Evolutionary conservation across 306 rosid species (phyloP), one percentile per base, ranked within the genome.

Genomic region (Quillaja saponaria): DNA sequence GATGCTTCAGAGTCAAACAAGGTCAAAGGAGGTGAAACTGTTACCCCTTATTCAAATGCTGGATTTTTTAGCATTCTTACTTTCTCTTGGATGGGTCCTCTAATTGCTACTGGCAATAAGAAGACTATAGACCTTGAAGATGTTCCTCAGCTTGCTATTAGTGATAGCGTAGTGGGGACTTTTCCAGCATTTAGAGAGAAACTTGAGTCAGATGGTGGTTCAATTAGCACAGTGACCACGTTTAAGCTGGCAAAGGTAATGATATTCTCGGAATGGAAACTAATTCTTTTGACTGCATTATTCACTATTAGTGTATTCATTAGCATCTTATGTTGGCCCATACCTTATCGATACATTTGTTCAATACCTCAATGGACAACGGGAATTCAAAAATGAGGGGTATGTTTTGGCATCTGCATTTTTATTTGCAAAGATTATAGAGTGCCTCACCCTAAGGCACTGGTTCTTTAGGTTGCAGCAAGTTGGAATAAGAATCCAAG

Each of bases 271-370:
- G 78, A 58, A 0, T 67, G 81, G 86, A 78, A 71, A 54, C 83
- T 74, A 55, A 63, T 81, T 71, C 60, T 78, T 33, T 52, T 65
- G 37, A 74, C 81, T 1, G 83, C 41, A 14, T 8, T 73, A 58
- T 57, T 71, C 45, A 71, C 41, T n/a, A 34, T 6, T 71, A 2
- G 0, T 60, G 7, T 41, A 63, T 38, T 52, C 81, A 2, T 14
- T 78, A 63, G 83, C 86, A 63, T 71, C 81, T 65, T 81, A 81
- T 55, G 83, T 81, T 60, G 83, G 86, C 47, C 86, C 83, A 13
- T 78, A 74, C 71, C 81, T 78, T 46, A 78, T 78, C 55, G 83
- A 81, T 34, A 7, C 69, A 42, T 71, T 78, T 45, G 87, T 78
- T 55, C 81, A 74, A 54, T 82, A 78, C 51, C 81, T 82, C 31